Base-by-base conservation (phyloP, 2,329 filamentous ascomycete genomes). In the Colletotrichum sp. region DNA sequence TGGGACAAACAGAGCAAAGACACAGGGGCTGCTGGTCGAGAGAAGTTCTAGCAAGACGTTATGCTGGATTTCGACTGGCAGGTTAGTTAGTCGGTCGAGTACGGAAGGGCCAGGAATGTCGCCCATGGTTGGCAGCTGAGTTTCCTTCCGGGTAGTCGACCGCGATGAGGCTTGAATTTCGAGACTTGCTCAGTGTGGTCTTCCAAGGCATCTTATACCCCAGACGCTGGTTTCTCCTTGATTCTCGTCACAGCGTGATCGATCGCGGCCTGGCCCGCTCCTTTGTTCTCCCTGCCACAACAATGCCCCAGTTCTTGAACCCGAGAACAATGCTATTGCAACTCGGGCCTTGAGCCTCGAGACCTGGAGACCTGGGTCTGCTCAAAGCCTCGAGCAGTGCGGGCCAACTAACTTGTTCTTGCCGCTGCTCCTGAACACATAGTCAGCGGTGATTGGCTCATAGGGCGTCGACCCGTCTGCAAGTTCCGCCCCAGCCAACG, bases 41-140 rank as follows among this genome's bases (percentile, higher is more conserved):
- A 77, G 49, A n/a, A 70, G 16, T 18, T 75, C 67, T n/a, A n/a
- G 3, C 26, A 78, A 24, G 15, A 78, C 32, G 13, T 74, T 26
- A 13, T n/a, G 39, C 44, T 77, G 69, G 4, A 77, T 30, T 26
- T 77, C 76, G 26, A 70, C 39, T 8, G 76, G 76, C 6, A 77
- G 62, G 26, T 34, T 18, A 12, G 62, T 21, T n/a, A 76, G 30
- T 16, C 62, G 69, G 60, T 76, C 60, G 26, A 77, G 2, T 6
- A 73, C 34, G 7, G 63, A 26, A 6, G 26, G 52, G 28, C 32
- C 12, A 4, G 30, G 12, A 24, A 21, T 3, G n/a, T 2, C n/a
- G 44, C 1, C 4, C 44, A 52, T 52, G 44, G 10, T n/a, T n/a
- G 18, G 3, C 18, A n/a, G 18, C 15, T 49, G 18, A 6, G 16